Percentiles rank a stretch among this genome's conserved stretches.
Evolutionary conservation across 1,139 yeast genomes (phyloP).

Genomic region (Nakaseomyces bracarensis): DNA sequence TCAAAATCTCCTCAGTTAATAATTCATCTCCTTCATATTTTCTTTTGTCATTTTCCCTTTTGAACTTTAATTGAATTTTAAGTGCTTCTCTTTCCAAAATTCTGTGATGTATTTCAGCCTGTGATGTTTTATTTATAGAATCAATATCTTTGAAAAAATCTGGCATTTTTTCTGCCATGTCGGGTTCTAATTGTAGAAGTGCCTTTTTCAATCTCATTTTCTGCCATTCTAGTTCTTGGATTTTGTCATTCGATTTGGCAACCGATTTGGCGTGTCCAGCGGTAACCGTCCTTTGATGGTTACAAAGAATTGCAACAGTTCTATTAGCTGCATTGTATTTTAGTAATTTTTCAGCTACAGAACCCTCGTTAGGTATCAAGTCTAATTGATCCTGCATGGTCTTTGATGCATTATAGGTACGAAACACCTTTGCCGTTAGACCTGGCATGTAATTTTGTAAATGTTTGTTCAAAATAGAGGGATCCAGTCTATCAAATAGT

Average conservation of each 20-base stretch:
- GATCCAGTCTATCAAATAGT: slow-evolving; percentile 82
- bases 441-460: slow-evolving; percentile 89
- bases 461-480: slow-evolving; percentile 73
- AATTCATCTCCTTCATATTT: slow-evolving; percentile 47
- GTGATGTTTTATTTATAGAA: slow-evolving; percentile 46
- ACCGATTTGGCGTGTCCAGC: slow-evolving; percentile 76
- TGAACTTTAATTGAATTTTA: slow-evolving; percentile 54
- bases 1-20: slow-evolving; percentile 47
- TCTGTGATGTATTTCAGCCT: slow-evolving; percentile 46
- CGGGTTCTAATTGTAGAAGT: slow-evolving; percentile 58
- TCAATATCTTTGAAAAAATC: slow-evolving; percentile 36
- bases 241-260: slow-evolving; percentile 65
- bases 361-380: slow-evolving; percentile 71
- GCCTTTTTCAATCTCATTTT: slow-evolving; percentile 65
- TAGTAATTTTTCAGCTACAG: slow-evolving; percentile 79
- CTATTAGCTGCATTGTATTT: slow-evolving; percentile 91
- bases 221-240: slow-evolving; percentile 79
- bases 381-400: slow-evolving; percentile 95
- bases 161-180: slow-evolving; percentile 42
- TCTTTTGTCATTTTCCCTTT: slow-evolving; percentile 69
- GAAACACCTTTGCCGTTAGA: slow-evolving; percentile 90
- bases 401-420: slow-evolving; percentile 93
- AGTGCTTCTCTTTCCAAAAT: slow-evolving; percentile 54
- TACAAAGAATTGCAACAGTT: slow-evolving; percentile 91
- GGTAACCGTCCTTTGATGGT: slow-evolving; percentile 90